Base-by-base conservation (phyloP, 2,329 filamentous ascomycete species). In the Trichophyton equinum region DNA sequence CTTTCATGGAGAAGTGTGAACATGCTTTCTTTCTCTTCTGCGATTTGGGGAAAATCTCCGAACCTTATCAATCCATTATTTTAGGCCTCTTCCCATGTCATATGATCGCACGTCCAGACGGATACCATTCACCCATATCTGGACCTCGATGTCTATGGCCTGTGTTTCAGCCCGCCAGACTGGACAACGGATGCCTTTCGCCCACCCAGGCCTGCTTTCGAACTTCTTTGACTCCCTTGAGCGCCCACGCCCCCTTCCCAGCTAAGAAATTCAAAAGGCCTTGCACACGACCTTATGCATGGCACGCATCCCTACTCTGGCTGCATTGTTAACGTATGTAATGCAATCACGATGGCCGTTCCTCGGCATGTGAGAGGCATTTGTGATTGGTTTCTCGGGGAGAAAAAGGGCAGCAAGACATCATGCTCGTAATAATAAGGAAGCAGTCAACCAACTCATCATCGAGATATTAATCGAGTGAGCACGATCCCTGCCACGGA, bases 31-130 rank as follows among this genome's bases (percentile, higher is more conserved):
- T 13, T 25, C 44, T 47, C 44, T 25, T 18, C 27, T 30, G 49
- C 49, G 49, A 53, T 33, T 53, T 53, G 22, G 49, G 49, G 49
- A 30, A 53, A 53, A 53, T 53, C 49, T 53, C 49, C 49, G 49
- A 53, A 53, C 49, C 49, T 53, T 53, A 53, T 53, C 49, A 27
- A 25, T 13, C 49, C 22, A 53, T 33, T 53, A 25, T 53, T 27
- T 8, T n/a, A 20, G 20, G 11, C 49, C 22, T n/a, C 27, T 13
- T n/a, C 49, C 27, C 49, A 18, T 22, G 22, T 53, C 11, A 44
- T 44, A 44, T 44, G 15, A 44, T 44, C n/a, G 27, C 49, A 25
- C 3, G 33, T 38, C 33, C 33, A 38, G 13, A 38, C 13, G 13
- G 6, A 30, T 30, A 30, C 27, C 15, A 8, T 27, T 33, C 27